A percentile compares a stretch with the other conserved stretches of the same genome.
phyloP scores from a whole-genome alignment of 805 yeast genomes.

The Blastobotrys muscicola region DNA sequence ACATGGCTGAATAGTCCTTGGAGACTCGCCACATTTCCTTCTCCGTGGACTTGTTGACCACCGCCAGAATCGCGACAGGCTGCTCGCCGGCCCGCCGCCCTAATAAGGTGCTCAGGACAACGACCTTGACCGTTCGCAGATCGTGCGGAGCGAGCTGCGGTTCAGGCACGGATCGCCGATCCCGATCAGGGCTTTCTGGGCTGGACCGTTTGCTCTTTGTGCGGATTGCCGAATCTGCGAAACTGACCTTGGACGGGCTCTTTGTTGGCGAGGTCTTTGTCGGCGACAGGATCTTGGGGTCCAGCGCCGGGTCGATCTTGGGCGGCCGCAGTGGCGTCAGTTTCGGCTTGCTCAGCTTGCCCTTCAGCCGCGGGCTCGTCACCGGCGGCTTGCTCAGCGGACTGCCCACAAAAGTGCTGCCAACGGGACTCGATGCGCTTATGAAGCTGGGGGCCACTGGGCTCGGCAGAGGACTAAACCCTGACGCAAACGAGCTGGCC shows the following conservation, averaged over 20 bases:
- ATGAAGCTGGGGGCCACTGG: too few relatives aligned
- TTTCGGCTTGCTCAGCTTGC: slow-evolving; percentile 1
- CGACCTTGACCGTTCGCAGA: slow-evolving; percentile 18
- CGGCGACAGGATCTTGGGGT: background rate
- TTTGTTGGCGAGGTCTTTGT: too few relatives aligned
- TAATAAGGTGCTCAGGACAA: slow-evolving; percentile 14
- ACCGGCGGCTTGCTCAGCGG: slow-evolving; percentile 1
- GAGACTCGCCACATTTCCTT: slow-evolving; percentile 69
- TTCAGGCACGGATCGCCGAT: slow-evolving; percentile 10
- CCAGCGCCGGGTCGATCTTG: slow-evolving; percentile 3
- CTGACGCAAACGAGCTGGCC: too few relatives aligned
- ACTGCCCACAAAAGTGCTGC: background rate
- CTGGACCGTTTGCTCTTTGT: background rate
- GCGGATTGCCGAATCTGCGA: too few relatives aligned
- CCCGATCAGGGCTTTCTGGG: background rate
- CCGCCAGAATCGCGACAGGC: slow-evolving; percentile 50
- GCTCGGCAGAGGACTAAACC: too few relatives aligned
- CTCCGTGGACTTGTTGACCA: slow-evolving; percentile 48
- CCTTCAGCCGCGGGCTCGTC: background rate
- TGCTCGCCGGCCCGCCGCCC: slow-evolving; percentile 33
- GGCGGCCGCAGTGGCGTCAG: background rate
- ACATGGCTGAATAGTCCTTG: slow-evolving; percentile 53
- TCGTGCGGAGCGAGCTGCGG: slow-evolving; percentile 16
- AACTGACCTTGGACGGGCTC: too few relatives aligned
- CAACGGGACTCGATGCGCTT: background rate